Evolutionary conservation across 352 stramenopile genomes (phyloP).

Genomic region (Phytopythium vexans): DNA sequence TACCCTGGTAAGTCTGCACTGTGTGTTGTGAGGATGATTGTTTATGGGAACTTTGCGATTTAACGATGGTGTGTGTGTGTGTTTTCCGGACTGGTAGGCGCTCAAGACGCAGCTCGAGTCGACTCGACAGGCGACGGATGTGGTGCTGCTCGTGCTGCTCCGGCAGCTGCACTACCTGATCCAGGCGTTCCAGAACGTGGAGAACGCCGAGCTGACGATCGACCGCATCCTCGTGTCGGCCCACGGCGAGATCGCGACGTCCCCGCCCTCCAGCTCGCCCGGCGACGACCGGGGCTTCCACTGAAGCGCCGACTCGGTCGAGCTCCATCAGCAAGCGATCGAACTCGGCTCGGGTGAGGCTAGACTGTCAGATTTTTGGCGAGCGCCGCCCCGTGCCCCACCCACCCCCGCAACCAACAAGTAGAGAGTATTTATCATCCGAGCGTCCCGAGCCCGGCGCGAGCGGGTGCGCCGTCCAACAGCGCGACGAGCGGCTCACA

Average conservation of each 20-base stretch:
- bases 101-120: slow-evolving; percentile 43
- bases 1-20: slow-evolving; percentile 40
- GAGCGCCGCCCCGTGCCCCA: no score
- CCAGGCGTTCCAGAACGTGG: slow-evolving; percentile 67
- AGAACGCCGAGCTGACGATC: slow-evolving; percentile 54
- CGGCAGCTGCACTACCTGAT: slow-evolving; percentile 75
- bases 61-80: slow-evolving; percentile 6
- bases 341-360: no score
- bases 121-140: slow-evolving; percentile 29
- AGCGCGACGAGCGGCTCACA: no score
- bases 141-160: slow-evolving; percentile 50
- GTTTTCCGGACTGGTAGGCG: slow-evolving; percentile 19
- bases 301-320: no score
- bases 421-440: no score
- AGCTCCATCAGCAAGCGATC: no score
- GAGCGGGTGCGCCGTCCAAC: no score
- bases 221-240: slow-evolving; percentile 52
- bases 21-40: background rate
- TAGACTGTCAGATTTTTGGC: no score
- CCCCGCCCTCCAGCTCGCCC: background rate
- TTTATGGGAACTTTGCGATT: background rate
- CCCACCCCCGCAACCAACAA: no score
- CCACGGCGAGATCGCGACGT: slow-evolving; percentile 18
- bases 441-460: no score
- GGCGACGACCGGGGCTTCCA: no score